Percentiles rank a stretch among this genome's conserved stretches.
phyloP scores from a whole-genome alignment of 495 filamentous ascomycete species.

The Penicillium maclennaniae region DNA sequence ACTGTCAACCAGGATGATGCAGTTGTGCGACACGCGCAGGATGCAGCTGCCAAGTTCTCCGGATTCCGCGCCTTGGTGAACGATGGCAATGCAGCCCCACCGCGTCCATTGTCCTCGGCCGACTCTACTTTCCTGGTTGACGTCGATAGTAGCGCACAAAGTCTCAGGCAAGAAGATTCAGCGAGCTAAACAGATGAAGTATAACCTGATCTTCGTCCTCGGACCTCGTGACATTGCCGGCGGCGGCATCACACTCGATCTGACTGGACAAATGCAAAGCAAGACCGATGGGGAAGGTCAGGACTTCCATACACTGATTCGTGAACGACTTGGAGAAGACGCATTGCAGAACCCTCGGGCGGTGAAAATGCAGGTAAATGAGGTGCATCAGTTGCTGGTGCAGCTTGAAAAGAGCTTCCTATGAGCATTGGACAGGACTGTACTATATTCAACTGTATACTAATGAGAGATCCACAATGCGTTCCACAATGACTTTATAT shows the following conservation, averaged over 20 bases:
- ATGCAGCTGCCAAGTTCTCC: slow-evolving; percentile 37
- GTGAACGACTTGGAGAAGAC: slow-evolving; percentile 25
- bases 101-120: slow-evolving; percentile 34
- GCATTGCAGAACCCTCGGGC: slow-evolving; percentile 37
- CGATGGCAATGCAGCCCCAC: slow-evolving; percentile 14
- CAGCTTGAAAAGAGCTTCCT: slow-evolving; percentile 40
- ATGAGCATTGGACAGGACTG: slow-evolving; percentile 5
- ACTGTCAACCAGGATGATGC: slow-evolving; percentile 65
- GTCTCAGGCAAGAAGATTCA: slow-evolving; percentile 65
- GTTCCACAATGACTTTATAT: slow-evolving; percentile 1
- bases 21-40: slow-evolving; percentile 55
- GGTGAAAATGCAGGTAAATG: slow-evolving; percentile 34
- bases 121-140: slow-evolving; percentile 63
- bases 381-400: slow-evolving; percentile 39
- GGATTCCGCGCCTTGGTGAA: slow-evolving; percentile 31
- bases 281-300: slow-evolving; percentile 28
- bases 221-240: slow-evolving; percentile 54
- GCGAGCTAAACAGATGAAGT: slow-evolving; percentile 68
- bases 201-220: slow-evolving; percentile 70
- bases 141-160: slow-evolving; percentile 60
- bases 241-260: slow-evolving; percentile 42
- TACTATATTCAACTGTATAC: slow-evolving; percentile 11
- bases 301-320: slow-evolving; percentile 31
- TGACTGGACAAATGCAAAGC: slow-evolving; percentile 45
- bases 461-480: background rate